Evolutionary conservation across 495 filamentous ascomycete species (phyloP), one percentile per base, ranked within the genome.

Genomic region (Evansstolkia leycettana): DNA sequence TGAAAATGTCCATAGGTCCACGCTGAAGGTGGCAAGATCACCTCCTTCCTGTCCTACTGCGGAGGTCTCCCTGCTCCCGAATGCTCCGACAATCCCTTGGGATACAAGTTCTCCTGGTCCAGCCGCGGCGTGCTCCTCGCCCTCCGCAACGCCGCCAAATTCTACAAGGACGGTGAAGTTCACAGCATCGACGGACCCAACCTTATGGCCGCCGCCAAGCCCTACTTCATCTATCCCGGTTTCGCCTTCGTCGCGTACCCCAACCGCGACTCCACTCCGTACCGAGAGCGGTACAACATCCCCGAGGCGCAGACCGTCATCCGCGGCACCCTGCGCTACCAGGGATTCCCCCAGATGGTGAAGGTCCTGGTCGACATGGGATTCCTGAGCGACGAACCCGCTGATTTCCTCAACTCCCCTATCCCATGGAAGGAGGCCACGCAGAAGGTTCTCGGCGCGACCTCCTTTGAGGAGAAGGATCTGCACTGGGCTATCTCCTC

Each of bases 41-140:
- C 71, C 14, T 69, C 68, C 24, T 95, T 96, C 70, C 52, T 82
- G 17, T 84, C 76, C 13, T 95, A 84, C 70, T 96, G 92, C 43
- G 86, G 90, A 49, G 90, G 89, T 38, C 71, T 89, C 0, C 81
- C 81, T 8, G 77, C 83, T 34, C 83, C 84, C 19, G 88, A 94
- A 58, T 67, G 69, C 59, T 85, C 82, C 8, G 80, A 78, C 56
- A 95, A 95, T 65, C 89, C 90, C 17, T 69, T 94, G 15, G 89
- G 90, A 26, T 98, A 94, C 72, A 94, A 95, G 64, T 95, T 94
- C 72, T 83, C 78, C 10, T 89, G 82, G 80, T 80, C 73, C 24
- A 74, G 76, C 45, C 76, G 90, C 34, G 90, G 90, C 48, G 86
- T 94, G 33, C 68, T 96, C 2, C 68, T 98, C 8, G 87, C 90